Evolutionary conservation across 257 asterid species (phyloP), one percentile per base, ranked within the genome.

Genomic region (Capsicum pubescens): DNA sequence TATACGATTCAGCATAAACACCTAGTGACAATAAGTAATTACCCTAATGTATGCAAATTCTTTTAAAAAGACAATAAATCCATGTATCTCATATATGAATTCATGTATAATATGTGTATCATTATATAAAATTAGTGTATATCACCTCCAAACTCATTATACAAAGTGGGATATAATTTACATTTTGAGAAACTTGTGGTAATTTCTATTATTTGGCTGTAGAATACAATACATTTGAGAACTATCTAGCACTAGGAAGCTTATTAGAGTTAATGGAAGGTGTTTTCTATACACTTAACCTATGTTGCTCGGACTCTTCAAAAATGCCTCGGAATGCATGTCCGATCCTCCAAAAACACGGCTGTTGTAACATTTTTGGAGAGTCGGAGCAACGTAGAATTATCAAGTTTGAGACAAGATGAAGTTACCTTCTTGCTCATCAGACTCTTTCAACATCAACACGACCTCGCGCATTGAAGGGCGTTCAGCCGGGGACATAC

Each of bases 381-480:
- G 55, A 39, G 32, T 69, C 78, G 9, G 2, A 69, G 7, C 78
- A 16, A 15, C 54, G 8, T 39, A 42, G 10, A 21, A 39, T 36
- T 68, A 57, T 89, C 89, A 86, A 67, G 85, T 89, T 0, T 90
- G 92, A 60, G 95, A 89, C 21, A 91, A 90, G 86, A 87, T 84
- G 60, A 79, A 84, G 81, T 85, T 84, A 77, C 86, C 94, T 69
- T 91, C 93, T 80, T 88, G 86, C 69, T 92, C 93, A 39, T 89
- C 84, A 5, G 98, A 94, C 64, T 92, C 99, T 1, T 92, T 91
- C 67, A 95, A 91, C 99, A 95, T 95, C 12, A 88, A 58, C 84
- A 93, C 99, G 16, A 95, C 98, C 84, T 92, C 93, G 80, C 98
- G 84, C 97, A 93, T 95, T 6, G 97, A 87, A 63, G 99, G 99